Evolutionary conservation across 768 basidiomycete genomes (phyloP).

Genomic region (Pisolithus microcarpus): DNA sequence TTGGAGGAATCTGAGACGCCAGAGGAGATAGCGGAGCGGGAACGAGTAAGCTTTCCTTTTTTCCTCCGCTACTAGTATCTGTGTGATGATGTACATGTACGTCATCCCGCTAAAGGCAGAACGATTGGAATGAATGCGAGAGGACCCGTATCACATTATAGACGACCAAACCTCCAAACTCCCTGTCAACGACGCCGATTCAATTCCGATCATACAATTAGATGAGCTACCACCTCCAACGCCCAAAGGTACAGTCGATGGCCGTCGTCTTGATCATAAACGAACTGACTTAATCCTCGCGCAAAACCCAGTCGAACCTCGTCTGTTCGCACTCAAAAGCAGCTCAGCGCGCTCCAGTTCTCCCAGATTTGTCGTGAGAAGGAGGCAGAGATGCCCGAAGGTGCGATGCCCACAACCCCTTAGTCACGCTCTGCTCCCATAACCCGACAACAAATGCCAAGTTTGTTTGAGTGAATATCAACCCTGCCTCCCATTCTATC

Average conservation of each 20-base stretch:
- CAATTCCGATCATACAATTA: slow-evolving; percentile 83
- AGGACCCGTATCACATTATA: slow-evolving; percentile 89
- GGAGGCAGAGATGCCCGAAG: slow-evolving; percentile 81
- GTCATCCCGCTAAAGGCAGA: slow-evolving; percentile 60
- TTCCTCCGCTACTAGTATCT: background rate
- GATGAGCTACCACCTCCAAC: slow-evolving; percentile 59
- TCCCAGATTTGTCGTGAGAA: slow-evolving; percentile 58
- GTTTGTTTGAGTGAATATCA: slow-evolving; percentile 24
- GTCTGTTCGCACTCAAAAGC: slow-evolving; percentile 40
- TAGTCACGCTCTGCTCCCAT: slow-evolving; percentile 22
- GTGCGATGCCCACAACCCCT: slow-evolving; percentile 23
- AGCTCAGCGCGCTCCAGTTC: slow-evolving; percentile 34
- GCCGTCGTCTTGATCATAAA: background rate
- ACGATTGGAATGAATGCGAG: slow-evolving; percentile 64
- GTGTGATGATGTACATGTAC: slow-evolving; percentile 4
- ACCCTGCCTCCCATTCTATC: slow-evolving; percentile 30
- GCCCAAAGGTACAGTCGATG: slow-evolving; percentile 19
- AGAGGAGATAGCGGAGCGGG: no score
- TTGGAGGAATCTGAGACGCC: slow-evolving; percentile 44
- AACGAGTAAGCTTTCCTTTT: no score
- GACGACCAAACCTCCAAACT: slow-evolving; percentile 46
- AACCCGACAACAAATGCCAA: slow-evolving; percentile 18
- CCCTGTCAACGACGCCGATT: slow-evolving; percentile 62
- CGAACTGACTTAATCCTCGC: slow-evolving; percentile 21
- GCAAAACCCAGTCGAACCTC: slow-evolving; percentile 26